Evolutionary conservation across 1,284 basidiomycete genomes (phyloP).

Genomic region (Trametes polyzona): DNA sequence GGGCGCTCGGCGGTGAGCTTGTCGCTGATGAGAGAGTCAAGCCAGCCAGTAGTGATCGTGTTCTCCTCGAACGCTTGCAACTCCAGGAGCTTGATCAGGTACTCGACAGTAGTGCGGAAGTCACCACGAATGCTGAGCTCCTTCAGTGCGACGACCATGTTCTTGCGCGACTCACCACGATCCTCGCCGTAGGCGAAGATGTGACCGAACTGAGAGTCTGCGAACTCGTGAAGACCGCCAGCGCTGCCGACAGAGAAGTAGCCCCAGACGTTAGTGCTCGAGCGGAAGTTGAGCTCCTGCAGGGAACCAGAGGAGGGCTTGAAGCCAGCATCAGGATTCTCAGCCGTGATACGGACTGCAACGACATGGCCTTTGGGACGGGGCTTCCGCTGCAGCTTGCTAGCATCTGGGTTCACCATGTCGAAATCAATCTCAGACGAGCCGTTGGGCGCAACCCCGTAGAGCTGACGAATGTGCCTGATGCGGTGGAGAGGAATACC

Average conservation of each 20-base stretch:
- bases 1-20: conserved; percentile 97
- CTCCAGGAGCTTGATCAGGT: conserved; percentile 97
- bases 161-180: conserved; percentile 94
- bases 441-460: conserved; percentile 90
- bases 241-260: conserved; percentile 98
- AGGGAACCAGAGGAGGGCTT: conserved; percentile 97
- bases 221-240: conserved; percentile 98
- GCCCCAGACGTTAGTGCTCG: conserved; percentile 99
- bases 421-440: conserved; percentile 97
- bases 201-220: conserved; percentile 98
- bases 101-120: conserved; percentile 98
- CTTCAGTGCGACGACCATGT: conserved; percentile 99
- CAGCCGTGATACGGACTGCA: conserved; percentile 98
- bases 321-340: conserved; percentile 99
- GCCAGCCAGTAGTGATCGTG: conserved; percentile 98
- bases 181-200: conserved; percentile 99
- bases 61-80: conserved; percentile 97
- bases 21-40: conserved; percentile 95
- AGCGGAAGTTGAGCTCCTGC: conserved; percentile 99
- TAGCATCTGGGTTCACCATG: conserved; percentile 86
- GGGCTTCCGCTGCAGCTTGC: conserved; percentile 92
- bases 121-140: conserved; percentile 99
- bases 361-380: conserved; percentile 98
- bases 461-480: conserved; percentile 94
- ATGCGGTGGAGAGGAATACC: conserved; percentile 97